Conservation (phyloP, 169 alveolate genomes). For the Plasmodium cynomolgi region DNA sequence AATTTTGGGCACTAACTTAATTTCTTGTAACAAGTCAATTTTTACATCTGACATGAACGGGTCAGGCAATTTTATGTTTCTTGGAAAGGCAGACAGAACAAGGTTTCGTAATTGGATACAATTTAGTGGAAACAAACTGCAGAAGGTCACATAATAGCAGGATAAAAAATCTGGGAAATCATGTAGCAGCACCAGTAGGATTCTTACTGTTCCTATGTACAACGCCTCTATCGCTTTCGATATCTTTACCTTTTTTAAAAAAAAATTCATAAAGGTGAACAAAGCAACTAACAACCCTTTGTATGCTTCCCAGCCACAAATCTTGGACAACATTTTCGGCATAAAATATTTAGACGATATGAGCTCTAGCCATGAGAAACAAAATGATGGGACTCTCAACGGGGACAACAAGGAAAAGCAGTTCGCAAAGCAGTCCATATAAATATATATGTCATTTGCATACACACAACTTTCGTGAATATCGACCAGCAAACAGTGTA, state of each 20-base stretch:
- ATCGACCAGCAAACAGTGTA: constrained; percentile 62
- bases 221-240: constrained; percentile 75
- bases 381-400: constrained; percentile 59
- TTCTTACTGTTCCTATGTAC: constrained; percentile 83
- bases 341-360: constrained; percentile 82
- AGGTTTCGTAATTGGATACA: constrained; percentile 95
- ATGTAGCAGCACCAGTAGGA: constrained; percentile 92
- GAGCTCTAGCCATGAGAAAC: constrained; percentile 75
- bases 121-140: constrained; percentile 93
- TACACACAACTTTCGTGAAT: constrained; percentile 29
- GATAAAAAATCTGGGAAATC: constrained; percentile 98
- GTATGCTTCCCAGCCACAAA: constrained; percentile 86
- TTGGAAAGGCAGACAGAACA: constrained; percentile 95
- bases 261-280: constrained; percentile 80
- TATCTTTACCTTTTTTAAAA: constrained; percentile 75
- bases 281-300: constrained; percentile 83
- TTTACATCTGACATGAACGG: constrained; percentile 92
- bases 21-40: constrained; percentile 92
- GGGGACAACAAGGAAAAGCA: constrained; percentile 64
- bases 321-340: constrained; percentile 89
- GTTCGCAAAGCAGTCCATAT: constrained; percentile 61
- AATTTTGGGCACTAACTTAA: constrained; percentile 89
- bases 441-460: constrained; percentile 28
- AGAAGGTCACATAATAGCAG: constrained; percentile 92
- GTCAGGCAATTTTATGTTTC: constrained; percentile 92